Evolutionary conservation across 176 grass and related monocot genomes (phyloP), one percentile per base, ranked within the genome.

Genomic region (Canna indica): DNA sequence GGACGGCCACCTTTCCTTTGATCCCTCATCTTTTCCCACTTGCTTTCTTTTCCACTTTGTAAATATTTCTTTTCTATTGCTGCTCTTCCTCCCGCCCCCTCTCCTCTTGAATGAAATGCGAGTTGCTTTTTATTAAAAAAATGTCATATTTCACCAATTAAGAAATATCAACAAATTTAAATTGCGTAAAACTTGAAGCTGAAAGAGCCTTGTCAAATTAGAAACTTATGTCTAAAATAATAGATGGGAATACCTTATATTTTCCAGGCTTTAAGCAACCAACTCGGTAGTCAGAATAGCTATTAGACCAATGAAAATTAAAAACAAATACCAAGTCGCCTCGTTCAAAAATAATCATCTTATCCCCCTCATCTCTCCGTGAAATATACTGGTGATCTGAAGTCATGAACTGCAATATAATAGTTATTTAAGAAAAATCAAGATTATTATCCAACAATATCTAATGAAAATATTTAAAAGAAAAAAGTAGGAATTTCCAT

Each of bases 291-390:
- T 91, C 93, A 78, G 76, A 87, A 81, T 81, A 96, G 67, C 88
- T 96, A 69, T 84, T 91, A 65, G 59, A 83, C 52, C 93, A 96
- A 57, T 96, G 93, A 79, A 96, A 96, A 75, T 96, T 96, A 86
- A 96, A 96, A 44, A 96, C 81, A 79, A 96, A 96, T 53, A 96
- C 81, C 76, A 91, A 75, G 71, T 91, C 74, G 47, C 85, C 93
- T 18, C 85, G 85, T 81, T 96, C 93, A 60, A 96, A 90, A 36
- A 96, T 39, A 74, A 96, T 87, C 57, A 91, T 48, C 81, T 83
- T 96, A 78, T 96, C 86, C 39, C 73, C 86, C 64, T 96, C 93
- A 81, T 91, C 81, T 87, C 90, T 90, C 39, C 88, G 86, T 33
- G 93, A 96, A 78, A 96, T 82, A 60, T 96, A 96, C 78, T 87